phyloP scores from a whole-genome alignment of 352 stramenopile genomes.

The Phytopythium boreale region DNA sequence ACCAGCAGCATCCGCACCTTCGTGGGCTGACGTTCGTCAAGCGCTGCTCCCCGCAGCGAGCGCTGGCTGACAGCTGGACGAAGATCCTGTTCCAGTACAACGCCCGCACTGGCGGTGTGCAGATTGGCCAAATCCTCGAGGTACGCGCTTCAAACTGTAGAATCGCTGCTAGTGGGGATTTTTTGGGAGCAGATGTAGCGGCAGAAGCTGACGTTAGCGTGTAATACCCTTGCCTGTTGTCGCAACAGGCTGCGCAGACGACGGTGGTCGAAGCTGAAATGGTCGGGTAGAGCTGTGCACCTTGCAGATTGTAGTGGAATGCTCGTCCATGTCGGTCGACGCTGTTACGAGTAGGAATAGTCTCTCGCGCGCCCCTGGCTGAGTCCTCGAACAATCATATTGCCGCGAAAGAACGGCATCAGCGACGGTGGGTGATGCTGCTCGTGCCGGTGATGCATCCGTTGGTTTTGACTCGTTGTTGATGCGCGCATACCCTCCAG shows the following conservation, averaged over 20 bases:
- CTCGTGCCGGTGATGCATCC: slow-evolving; percentile 22
- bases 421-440: slow-evolving; percentile 21
- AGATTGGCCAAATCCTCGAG: slow-evolving; percentile 62
- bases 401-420: slow-evolving; percentile 70
- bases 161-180: too few relatives aligned
- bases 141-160: slow-evolving; percentile 20
- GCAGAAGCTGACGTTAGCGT: slow-evolving; percentile 5
- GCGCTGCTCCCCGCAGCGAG: slow-evolving; percentile 77
- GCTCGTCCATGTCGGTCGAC: slow-evolving; percentile 1
- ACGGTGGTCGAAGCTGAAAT: slow-evolving; percentile 29
- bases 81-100: slow-evolving; percentile 86
- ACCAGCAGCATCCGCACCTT: slow-evolving; percentile 39
- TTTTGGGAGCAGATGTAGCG: too few relatives aligned
- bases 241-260: slow-evolving; percentile 22
- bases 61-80: slow-evolving; percentile 85
- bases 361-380: slow-evolving; percentile 42
- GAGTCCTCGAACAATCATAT: slow-evolving; percentile 57
- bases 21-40: slow-evolving; percentile 60
- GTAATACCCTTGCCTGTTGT: background rate
- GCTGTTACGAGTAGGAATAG: slow-evolving; percentile 24
- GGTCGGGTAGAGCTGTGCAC: slow-evolving; percentile 19
- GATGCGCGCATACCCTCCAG: background rate
- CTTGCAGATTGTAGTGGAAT: background rate
- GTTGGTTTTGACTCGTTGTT: slow-evolving; percentile 15
- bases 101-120: slow-evolving; percentile 53